Evolutionary conservation across 805 yeast genomes (phyloP).

Genomic region (Saturnispora besseyi): DNA sequence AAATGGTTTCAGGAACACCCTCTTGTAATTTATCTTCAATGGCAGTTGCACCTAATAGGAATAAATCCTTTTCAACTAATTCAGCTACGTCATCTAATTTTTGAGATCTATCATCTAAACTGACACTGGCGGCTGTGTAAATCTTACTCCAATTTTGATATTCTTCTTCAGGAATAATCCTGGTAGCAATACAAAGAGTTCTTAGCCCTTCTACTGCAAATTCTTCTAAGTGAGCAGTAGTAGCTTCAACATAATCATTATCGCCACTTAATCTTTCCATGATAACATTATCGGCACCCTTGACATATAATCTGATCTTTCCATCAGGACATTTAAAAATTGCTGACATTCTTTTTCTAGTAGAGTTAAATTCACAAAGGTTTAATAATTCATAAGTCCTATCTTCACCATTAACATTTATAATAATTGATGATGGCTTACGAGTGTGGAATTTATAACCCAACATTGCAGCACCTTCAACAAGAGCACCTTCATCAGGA

Average conservation of each 20-base stretch:
- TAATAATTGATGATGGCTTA: constrained; percentile 71
- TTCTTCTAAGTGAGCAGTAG: constrained; percentile 83
- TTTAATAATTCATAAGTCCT: constrained; percentile 70
- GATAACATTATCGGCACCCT: constrained; percentile 97
- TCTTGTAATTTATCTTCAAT: constrained; percentile 97
- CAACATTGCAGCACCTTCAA: constrained; percentile 86
- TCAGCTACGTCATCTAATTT: constrained; percentile 86
- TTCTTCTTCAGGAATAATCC: constrained; percentile 72
- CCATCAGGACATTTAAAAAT: constrained; percentile 94
- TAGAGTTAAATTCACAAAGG: constrained; percentile 93
- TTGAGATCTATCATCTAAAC: constrained; percentile 64
- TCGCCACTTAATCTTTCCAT: constrained; percentile 66
- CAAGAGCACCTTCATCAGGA: constrained; percentile 98
- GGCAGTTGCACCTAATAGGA: constrained; percentile 92
- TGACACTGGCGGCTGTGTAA: constrained; percentile 75
- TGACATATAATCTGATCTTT: constrained; percentile 74
- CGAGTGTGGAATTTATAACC: constrained; percentile 83
- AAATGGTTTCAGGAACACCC: constrained; percentile 97
- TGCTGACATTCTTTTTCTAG: constrained; percentile 96
- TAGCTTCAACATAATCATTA: constrained; percentile 76
- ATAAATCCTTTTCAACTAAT: constrained; percentile 68
- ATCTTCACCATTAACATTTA: constrained; percentile 45
- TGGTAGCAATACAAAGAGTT: constrained; percentile 84
- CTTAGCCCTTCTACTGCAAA: constrained; percentile 95
- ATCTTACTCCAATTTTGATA: constrained; percentile 58